Evolutionary conservation across 2,329 filamentous ascomycete species (phyloP).

Genomic region (Teratosphaeria pseudoeucalypti): DNA sequence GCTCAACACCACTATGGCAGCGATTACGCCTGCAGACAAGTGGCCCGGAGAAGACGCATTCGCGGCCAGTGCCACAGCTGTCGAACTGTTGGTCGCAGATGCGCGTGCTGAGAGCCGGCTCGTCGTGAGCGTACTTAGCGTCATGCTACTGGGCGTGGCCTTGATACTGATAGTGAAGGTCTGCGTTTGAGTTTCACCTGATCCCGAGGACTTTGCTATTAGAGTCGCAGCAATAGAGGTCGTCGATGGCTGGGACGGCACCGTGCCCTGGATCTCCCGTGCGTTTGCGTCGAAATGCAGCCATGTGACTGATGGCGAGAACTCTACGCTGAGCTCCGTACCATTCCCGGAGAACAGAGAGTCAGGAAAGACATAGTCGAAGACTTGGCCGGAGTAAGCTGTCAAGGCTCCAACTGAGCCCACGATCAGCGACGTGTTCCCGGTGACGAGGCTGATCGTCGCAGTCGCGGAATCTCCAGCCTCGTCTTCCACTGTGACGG

Average conservation of each 20-base stretch:
- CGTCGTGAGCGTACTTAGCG: slow-evolving; percentile 6
- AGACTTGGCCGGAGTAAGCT: slow-evolving; percentile 39
- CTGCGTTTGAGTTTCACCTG: slow-evolving; percentile 28
- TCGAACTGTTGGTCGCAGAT: slow-evolving; percentile 6
- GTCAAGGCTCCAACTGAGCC: slow-evolving; percentile 36
- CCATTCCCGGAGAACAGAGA: slow-evolving; percentile 32
- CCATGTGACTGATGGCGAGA: slow-evolving; percentile 37
- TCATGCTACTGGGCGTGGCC: slow-evolving; percentile 2
- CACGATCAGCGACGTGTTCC: slow-evolving; percentile 31
- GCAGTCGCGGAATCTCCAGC: slow-evolving; percentile 50
- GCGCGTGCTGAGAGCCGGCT: slow-evolving; percentile 1
- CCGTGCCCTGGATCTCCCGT: slow-evolving; percentile 38
- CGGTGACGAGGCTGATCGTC: slow-evolving; percentile 32
- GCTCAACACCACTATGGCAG: slow-evolving; percentile 25
- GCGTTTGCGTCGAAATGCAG: slow-evolving; percentile 38
- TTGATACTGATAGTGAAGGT: slow-evolving; percentile 33
- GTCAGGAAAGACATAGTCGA: slow-evolving; percentile 38
- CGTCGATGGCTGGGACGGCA: slow-evolving; percentile 33
- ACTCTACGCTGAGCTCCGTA: slow-evolving; percentile 33
- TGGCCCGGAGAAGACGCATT: slow-evolving; percentile 1
- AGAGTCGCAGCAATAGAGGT: slow-evolving; percentile 34
- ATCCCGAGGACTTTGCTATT: slow-evolving; percentile 26
- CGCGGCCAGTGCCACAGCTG: slow-evolving; percentile 1
- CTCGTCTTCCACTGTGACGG: slow-evolving; percentile 49
- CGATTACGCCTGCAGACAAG: slow-evolving; percentile 17